phyloP scores from a whole-genome alignment of 2,329 filamentous ascomycete species.

The Albifimbria verrucaria region DNA sequence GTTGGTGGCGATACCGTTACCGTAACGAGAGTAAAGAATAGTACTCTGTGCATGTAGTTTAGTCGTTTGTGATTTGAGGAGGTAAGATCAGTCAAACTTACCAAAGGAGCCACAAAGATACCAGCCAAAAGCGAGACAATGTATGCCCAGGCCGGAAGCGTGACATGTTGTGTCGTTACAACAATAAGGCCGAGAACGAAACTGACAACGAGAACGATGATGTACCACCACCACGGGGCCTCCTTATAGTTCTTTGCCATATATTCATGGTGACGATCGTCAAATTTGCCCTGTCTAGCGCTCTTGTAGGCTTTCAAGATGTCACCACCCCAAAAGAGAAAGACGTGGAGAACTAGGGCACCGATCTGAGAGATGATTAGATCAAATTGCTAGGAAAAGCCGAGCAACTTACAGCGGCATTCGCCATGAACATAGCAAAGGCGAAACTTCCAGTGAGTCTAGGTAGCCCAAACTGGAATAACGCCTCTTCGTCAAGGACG shows the following conservation, averaged over 20 bases:
- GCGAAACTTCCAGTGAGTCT: conserved; percentile 47
- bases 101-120: conserved; percentile 47
- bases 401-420: conserved; percentile 45
- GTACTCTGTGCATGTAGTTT: conserved; percentile 35
- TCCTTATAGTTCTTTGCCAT: conserved; percentile 54
- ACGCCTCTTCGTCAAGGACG: conserved; percentile 36
- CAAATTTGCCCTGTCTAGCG: conserved; percentile 37
- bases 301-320: conserved; percentile 44
- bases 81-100: conserved; percentile 16
- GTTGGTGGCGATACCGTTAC: conserved; percentile 57
- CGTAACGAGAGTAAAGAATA: conserved; percentile 48
- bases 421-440: conserved; percentile 53
- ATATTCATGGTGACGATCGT: conserved; percentile 49
- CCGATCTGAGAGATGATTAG: conserved; percentile 41
- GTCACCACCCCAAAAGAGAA: conserved; percentile 55
- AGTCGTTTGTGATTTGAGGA: conserved; percentile 4
- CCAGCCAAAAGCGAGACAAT: conserved; percentile 42
- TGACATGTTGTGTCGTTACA: conserved; percentile 42
- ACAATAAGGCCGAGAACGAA: conserved; percentile 46
- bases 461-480: conserved; percentile 43
- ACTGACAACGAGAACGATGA: conserved; percentile 34
- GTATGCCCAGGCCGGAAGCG: conserved; percentile 45
- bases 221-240: conserved; percentile 46
- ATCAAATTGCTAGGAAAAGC: accelerated
- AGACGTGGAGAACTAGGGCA: conserved; percentile 47